A percentile compares a stretch with the other conserved stretches of the same genome.
Evolutionary conservation across 129 eudicot species (phyloP).

Genomic region (Artemisia tridentata): DNA sequence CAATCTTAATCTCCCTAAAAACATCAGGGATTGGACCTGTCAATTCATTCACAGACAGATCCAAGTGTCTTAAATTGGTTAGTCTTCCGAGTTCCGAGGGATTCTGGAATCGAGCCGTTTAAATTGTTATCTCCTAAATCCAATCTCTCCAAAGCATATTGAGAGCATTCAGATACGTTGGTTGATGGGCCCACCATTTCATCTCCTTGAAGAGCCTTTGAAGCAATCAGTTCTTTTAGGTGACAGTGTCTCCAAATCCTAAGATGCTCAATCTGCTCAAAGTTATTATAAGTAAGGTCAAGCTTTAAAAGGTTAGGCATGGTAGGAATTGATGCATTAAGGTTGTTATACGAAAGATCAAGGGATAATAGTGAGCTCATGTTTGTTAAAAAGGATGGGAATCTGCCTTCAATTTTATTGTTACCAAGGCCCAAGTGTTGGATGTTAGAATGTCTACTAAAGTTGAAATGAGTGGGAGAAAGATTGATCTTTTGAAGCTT

Average conservation of each 20-base stretch:
- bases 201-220: background rate
- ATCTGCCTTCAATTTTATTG: background rate
- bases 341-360: background rate
- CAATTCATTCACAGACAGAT: background rate
- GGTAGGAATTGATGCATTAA: background rate
- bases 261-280: background rate
- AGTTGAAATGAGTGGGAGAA: background rate
- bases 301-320: background rate
- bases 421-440: background rate
- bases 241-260: constrained; percentile 7
- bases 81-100: constrained; percentile 10
- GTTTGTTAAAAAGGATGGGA: constrained; percentile 4
- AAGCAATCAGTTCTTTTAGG: background rate
- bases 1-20: background rate
- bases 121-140: background rate
- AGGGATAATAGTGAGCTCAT: background rate
- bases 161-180: background rate
- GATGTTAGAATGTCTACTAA: background rate
- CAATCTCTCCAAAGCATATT: background rate
- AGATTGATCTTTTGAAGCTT: background rate
- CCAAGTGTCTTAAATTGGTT: background rate
- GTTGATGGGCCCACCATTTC: background rate
- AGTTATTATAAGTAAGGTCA: background rate
- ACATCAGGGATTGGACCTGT: constrained; percentile 3
- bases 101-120: background rate